phyloP scores from a whole-genome alignment of 164 flowering plant species.

The Warburgia ugandensis region DNA sequence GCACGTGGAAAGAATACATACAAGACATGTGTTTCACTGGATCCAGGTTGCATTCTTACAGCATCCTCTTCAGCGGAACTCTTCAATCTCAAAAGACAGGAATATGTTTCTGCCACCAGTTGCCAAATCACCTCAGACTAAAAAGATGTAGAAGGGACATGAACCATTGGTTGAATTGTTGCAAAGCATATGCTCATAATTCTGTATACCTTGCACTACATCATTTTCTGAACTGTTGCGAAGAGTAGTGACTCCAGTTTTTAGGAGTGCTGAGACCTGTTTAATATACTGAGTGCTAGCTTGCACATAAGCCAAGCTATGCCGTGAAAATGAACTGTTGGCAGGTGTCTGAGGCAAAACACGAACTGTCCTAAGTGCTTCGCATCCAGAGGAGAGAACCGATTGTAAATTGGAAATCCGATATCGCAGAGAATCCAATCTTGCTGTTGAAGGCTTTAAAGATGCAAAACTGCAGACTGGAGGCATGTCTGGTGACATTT shows the following conservation, averaged over 20 bases:
- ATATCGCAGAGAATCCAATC: constrained; percentile 35
- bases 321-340: constrained; percentile 58
- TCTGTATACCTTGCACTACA: constrained; percentile 73
- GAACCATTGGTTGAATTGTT: too few species aligned
- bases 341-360: constrained; percentile 45
- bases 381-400: constrained; percentile 57
- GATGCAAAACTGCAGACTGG: constrained; percentile 74
- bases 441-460: constrained; percentile 39
- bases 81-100: constrained; percentile 67
- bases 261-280: constrained; percentile 78
- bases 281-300: constrained; percentile 77
- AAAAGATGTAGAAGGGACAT: too few species aligned
- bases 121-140: too few species aligned
- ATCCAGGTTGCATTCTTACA: constrained; percentile 80
- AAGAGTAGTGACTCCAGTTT: constrained; percentile 65
- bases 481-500: constrained; percentile 65
- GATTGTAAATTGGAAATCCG: constrained; percentile 42
- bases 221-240: constrained; percentile 74
- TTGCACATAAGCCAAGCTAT: constrained; percentile 70
- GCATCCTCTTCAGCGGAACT: constrained; percentile 71
- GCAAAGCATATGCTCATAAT: too few species aligned
- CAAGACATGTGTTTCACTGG: constrained; percentile 90
- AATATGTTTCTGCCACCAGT: constrained; percentile 50
- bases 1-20: too few species aligned
- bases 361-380: constrained; percentile 49